Base-by-base conservation (phyloP, 495 filamentous ascomycete species). In the Xylaria intraflava region DNA sequence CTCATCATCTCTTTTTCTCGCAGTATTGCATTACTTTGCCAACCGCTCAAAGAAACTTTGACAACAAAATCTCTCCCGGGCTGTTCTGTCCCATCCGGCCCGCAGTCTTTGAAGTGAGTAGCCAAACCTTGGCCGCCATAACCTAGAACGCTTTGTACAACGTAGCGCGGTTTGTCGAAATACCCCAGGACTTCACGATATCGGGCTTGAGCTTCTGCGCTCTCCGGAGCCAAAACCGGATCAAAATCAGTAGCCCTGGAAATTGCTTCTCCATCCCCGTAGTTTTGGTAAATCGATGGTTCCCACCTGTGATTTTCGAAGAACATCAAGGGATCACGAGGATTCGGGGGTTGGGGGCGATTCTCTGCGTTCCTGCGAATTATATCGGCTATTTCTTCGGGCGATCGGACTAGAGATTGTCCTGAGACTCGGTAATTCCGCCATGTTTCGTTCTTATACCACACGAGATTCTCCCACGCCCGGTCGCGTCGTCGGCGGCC, bases 1-100 rank as follows among this genome's bases (percentile, higher is more conserved):
- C 12, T 55, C 38, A 55, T 42, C 52, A 49, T 55, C 14, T 22
- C 16, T 36, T 30, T 49, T 43, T 55, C 42, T 2, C 16, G 1
- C 22, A 2, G 9, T 11, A 40, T 2, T 3, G 17, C 19, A n/a
- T 27, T n/a, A n/a, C 2, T 17, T 26, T 40, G 36, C 44, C 51
- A 33, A 10, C 17, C 5, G 22, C 11, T 7, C 12, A 55, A 17
- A 23, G 44, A 23, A 5, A 42, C 8, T 16, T 55, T 55, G 20
- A 49, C 20, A 6, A 44, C 52, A 6, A 49, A 24, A n/a, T 55
- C 52, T 8, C 1, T 16, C 4, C 36, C 36, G 3, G 27, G 36
- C 6, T 24, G 0, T 17, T 49, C 6, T 1, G 3, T 6, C 16
- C 14, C 20, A 0, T 14, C 1, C 0, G 8, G 20, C 6, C 52